Base-by-base conservation (phyloP, 768 basidiomycete species). In the Lentinula aciculospora region DNA sequence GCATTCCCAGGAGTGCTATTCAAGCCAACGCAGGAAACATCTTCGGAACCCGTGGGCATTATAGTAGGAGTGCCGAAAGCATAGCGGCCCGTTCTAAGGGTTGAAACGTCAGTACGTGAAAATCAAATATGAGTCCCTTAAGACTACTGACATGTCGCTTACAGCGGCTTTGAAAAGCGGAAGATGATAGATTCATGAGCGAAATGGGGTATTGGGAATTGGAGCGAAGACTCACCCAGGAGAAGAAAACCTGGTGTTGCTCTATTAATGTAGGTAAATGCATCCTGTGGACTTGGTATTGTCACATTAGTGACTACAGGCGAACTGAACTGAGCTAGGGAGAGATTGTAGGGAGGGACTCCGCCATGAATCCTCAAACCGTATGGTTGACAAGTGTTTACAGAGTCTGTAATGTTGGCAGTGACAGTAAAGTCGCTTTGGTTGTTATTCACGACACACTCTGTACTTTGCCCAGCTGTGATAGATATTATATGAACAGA, bases 321-420 rank as follows among this genome's bases (percentile, higher is more conserved):
- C 0, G 72, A 69, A 40, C 65, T 65, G 15, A 72, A 40, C 3
- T 71, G 68, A 29, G 68, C 70, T 5, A 79, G 50, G 0, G 71
- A 69, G 10, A 79, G 57, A 17, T 65, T 71, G 63, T 77, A 78
- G 1, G 78, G 81, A 37, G 71, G 70, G 1, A 63, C 64, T 13
- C 76, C 77, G 23, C 75, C 77, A 4, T 60, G 68, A 54, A 78
- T 67, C 7, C 65, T 69, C 12, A 77, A 59, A 2, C 75, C 72
- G 76, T 77, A 77, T 4, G 71, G 70, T 36, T 74, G 64, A 57
- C 78, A 81, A 17, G 77, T 74, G 12, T 62, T 59, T 3, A 79
- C 46, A 1, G 64, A 61, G 8, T 56, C 62, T 7, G 75, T 72
- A 25, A 72, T 65, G 58, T 75, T 77, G 15, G 71, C 64, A 4